phyloP scores from a whole-genome alignment of 208 protist genomes.

The Strigomonas culicis region DNA sequence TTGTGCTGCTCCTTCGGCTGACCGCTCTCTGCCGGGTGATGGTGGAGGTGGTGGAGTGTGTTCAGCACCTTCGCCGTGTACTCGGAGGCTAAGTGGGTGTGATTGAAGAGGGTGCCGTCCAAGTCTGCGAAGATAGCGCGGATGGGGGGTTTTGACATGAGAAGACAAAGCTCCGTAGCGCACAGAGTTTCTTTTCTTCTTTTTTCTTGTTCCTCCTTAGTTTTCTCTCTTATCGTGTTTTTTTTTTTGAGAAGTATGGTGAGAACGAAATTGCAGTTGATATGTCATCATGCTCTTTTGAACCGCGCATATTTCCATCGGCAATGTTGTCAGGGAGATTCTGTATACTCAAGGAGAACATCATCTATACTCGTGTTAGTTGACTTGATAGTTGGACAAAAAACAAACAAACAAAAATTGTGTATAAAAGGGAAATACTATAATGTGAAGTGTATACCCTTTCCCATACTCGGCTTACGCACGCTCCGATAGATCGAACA shows the following conservation, averaged over 20 bases:
- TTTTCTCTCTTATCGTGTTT: too few relatives aligned
- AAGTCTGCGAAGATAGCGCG: constrained; percentile 22
- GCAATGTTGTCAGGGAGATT: too few relatives aligned
- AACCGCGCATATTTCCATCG: too few relatives aligned
- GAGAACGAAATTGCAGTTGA: too few relatives aligned
- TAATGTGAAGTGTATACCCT: too few relatives aligned
- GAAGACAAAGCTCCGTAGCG: not conserved
- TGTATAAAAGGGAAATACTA: too few relatives aligned
- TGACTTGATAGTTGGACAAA: too few relatives aligned
- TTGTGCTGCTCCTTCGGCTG: not conserved
- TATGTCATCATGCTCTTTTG: too few relatives aligned
- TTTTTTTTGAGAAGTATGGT: too few relatives aligned
- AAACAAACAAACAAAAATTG: too few relatives aligned
- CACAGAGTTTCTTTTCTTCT: not conserved
- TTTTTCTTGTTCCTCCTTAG: not conserved
- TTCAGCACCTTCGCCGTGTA: constrained; percentile 13
- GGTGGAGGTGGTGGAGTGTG: not conserved
- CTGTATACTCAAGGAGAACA: too few relatives aligned
- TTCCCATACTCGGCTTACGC: not conserved
- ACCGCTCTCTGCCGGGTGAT: not conserved
- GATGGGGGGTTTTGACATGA: not conserved
- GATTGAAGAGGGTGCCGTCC: constrained; percentile 26
- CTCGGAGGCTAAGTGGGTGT: constrained; percentile 13
- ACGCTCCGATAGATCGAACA: constrained; percentile 19
- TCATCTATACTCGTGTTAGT: too few relatives aligned